Conservation (phyloP, 75 land plant species). For the Ceratopteris richardii region DNA sequence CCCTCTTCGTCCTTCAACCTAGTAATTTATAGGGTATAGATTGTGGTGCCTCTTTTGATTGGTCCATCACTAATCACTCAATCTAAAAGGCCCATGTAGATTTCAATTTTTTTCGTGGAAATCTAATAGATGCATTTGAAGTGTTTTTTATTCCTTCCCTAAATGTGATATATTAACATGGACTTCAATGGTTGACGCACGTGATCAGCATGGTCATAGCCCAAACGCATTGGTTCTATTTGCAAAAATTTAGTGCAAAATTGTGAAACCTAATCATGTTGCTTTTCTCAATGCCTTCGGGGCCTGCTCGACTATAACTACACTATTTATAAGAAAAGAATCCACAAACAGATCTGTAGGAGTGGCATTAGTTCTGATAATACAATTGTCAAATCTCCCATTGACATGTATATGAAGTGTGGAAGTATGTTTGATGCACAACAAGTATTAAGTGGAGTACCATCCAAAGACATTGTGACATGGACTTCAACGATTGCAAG, state of each 20-base stretch:
- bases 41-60: too few species aligned
- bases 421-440: conserved; percentile 22
- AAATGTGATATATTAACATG: conserved; percentile 38
- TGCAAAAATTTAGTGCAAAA: conserved; percentile 18
- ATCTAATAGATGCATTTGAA: conserved; percentile 23
- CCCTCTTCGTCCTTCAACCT: too few species aligned
- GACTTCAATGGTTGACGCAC: conserved; percentile 31
- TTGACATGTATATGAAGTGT: conserved; percentile 28
- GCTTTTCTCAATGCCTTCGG: not conserved
- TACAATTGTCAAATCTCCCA: not conserved
- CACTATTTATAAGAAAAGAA: not conserved
- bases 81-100: too few species aligned
- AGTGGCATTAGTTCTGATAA: not conserved
- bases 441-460: conserved; percentile 39
- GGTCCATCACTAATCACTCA: too few species aligned
- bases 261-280: conserved; percentile 28
- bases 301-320: not conserved
- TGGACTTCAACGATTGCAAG: conserved; percentile 37
- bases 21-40: too few species aligned
- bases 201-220: conserved; percentile 14
- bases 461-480: conserved; percentile 32
- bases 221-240: conserved; percentile 28
- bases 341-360: not conserved
- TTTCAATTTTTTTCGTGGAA: too few species aligned
- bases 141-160: conserved; percentile 36